Conservation (phyloP, 2,329 filamentous ascomycete species). For the Colletotrichum chlorophyti region DNA sequence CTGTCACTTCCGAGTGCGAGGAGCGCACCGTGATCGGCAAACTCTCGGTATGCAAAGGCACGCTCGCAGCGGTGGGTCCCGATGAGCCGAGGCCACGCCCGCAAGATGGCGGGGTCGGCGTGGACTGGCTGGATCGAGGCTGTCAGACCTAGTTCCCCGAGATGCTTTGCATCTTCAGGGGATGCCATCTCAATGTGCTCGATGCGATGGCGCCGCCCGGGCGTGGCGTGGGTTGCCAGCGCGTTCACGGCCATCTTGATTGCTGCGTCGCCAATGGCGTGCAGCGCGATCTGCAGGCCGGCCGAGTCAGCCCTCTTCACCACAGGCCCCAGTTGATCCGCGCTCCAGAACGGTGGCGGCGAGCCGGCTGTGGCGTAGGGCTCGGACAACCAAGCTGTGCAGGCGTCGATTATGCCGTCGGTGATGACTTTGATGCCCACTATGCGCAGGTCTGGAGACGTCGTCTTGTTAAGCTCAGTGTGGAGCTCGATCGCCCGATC, state of each 20-base stretch:
- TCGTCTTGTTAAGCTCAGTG: constrained; percentile 40
- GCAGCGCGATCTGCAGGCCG: constrained; percentile 61
- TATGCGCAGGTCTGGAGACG: constrained; percentile 47
- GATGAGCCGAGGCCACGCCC: constrained; percentile 61
- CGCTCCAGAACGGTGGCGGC: constrained; percentile 57
- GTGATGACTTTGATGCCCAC: constrained; percentile 66
- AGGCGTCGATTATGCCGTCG: constrained; percentile 65
- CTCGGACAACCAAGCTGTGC: constrained; percentile 60
- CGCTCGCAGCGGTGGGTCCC: constrained; percentile 55
- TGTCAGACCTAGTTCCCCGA: constrained; percentile 59
- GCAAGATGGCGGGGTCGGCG: constrained; percentile 59
- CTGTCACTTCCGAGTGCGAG: constrained; percentile 59
- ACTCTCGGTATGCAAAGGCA: constrained; percentile 64
- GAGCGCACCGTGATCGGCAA: constrained; percentile 54
- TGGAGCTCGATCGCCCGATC: constrained; percentile 55
- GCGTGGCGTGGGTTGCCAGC: constrained; percentile 43
- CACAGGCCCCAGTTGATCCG: constrained; percentile 54
- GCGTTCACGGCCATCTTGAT: constrained; percentile 57
- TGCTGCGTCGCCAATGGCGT: constrained; percentile 64
- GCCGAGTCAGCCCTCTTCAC: constrained; percentile 54
- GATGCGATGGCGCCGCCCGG: constrained; percentile 58
- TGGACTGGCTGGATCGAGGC: constrained; percentile 57
- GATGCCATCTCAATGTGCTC: constrained; percentile 64
- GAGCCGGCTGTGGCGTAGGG: constrained; percentile 55
- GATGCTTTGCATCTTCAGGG: constrained; percentile 53